Evolutionary conservation across 2,329 filamentous ascomycete genomes (phyloP).

Genomic region (Anisogramma anomala): DNA sequence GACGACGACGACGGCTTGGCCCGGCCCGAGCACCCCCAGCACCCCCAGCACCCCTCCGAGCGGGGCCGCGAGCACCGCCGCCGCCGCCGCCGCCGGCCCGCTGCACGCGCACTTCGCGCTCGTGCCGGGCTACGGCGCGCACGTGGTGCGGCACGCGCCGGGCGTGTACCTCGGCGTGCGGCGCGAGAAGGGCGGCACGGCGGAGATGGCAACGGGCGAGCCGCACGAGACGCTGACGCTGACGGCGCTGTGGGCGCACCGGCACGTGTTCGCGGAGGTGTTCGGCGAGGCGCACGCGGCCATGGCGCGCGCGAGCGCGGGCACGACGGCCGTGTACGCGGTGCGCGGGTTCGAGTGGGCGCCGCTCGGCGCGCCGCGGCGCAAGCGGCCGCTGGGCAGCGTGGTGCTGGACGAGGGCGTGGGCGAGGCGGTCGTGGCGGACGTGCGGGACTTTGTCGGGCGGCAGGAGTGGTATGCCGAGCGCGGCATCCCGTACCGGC

Average conservation of each 20-base stretch:
- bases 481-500: conserved; percentile 83
- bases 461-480: conserved; percentile 84
- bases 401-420: conserved; percentile 78
- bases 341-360: conserved; percentile 77
- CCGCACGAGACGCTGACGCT: conserved; percentile 91
- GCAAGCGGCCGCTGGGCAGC: conserved; percentile 77
- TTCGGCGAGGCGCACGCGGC: conserved; percentile 78
- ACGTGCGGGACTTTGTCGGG: conserved; percentile 71
- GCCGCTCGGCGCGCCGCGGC: conserved; percentile 69
- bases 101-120: conserved; percentile 73
- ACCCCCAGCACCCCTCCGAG: conserved; percentile 76
- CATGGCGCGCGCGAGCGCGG: conserved; percentile 69
- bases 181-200: conserved; percentile 73
- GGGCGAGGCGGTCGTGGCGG: conserved; percentile 66
- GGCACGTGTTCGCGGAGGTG: conserved; percentile 79
- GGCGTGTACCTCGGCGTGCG: conserved; percentile 81
- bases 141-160: conserved; percentile 69
- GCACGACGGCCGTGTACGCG: conserved; percentile 87
- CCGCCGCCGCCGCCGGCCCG: conserved; percentile 54
- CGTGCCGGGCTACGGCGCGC: conserved; percentile 80
- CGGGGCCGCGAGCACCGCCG: conserved; percentile 73
- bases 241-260: conserved; percentile 81
- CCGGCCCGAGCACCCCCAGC: conserved; percentile 55
- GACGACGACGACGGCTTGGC: conserved; percentile 28
- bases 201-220: conserved; percentile 69